Conservation (phyloP, 1,284 basidiomycete species). For the Ganoderma resinaceum region DNA sequence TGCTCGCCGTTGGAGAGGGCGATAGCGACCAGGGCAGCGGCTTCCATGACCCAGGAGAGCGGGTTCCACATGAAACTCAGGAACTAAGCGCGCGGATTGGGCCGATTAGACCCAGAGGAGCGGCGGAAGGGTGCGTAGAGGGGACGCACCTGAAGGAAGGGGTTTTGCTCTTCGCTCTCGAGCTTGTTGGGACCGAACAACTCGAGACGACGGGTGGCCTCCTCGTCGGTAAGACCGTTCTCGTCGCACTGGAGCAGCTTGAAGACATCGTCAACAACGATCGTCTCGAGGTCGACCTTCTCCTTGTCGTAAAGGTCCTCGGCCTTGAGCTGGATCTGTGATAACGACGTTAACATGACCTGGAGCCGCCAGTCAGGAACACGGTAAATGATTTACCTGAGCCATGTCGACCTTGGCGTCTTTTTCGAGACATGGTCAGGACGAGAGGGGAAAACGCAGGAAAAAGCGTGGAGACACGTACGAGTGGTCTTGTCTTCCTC, state of each 20-base stretch:
- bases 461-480: conserved; percentile 48
- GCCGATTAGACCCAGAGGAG: not conserved
- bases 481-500: conserved; percentile 75
- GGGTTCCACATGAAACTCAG: conserved; percentile 99
- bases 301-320: conserved; percentile 98
- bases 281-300: conserved; percentile 98
- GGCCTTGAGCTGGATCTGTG: conserved; percentile 88
- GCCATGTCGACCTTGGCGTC: conserved; percentile 91
- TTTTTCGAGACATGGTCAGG: conserved; percentile 37
- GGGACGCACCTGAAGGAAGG: conserved; percentile 76
- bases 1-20: conserved; percentile 93
- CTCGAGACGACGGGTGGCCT: conserved; percentile 87
- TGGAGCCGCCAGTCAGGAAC: conserved; percentile 19
- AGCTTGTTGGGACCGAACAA: conserved; percentile 98
- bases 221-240: conserved; percentile 78
- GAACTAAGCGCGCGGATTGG: conserved; percentile 63
- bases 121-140: conserved; percentile 7
- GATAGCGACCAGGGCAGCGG: conserved; percentile 95
- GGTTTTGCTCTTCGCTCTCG: conserved; percentile 88
- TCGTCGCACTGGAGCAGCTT: conserved; percentile 91
- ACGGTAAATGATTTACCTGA: conserved; percentile 52
- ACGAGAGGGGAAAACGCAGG: conserved; percentile 10
- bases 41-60: conserved; percentile 99
- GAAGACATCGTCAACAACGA: conserved; percentile 97
- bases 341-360: conserved; percentile 18